A percentile compares a stretch with the other conserved stretches of the same genome.
phyloP scores from a whole-genome alignment of 2,329 filamentous ascomycete species.

The Claviceps purpurea region DNA sequence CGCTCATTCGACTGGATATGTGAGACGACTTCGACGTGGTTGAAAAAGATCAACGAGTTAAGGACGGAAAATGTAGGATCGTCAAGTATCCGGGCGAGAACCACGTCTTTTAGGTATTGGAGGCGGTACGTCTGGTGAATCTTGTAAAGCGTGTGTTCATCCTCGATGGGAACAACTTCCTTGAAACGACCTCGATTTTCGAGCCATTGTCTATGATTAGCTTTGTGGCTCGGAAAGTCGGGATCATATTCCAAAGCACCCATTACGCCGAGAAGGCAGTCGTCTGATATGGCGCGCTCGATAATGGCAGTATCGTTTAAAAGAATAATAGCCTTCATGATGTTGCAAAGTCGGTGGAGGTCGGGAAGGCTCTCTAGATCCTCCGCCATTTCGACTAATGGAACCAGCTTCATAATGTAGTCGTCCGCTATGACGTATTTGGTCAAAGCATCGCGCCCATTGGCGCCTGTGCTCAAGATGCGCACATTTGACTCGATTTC shows the following conservation, averaged over 20 bases:
- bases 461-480: constrained; percentile 57
- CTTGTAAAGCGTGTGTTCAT: constrained; percentile 68
- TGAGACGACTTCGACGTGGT: constrained; percentile 94
- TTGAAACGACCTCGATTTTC: constrained; percentile 83
- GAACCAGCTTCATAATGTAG: constrained; percentile 77
- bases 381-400: constrained; percentile 77
- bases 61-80: constrained; percentile 96
- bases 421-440: constrained; percentile 78
- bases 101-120: constrained; percentile 97
- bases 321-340: constrained; percentile 92
- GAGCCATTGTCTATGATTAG: constrained; percentile 90
- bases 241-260: constrained; percentile 96
- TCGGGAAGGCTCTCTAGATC: constrained; percentile 79
- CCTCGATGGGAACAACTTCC: constrained; percentile 87
- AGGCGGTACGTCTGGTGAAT: constrained; percentile 94
- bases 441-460: constrained; percentile 70
- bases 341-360: constrained; percentile 85
- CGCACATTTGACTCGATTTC: constrained; percentile 82
- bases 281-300: constrained; percentile 82
- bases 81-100: constrained; percentile 87
- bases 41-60: constrained; percentile 97
- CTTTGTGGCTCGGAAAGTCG: constrained; percentile 94
- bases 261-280: constrained; percentile 80
- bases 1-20: constrained; percentile 71
- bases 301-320: constrained; percentile 93